Base-by-base conservation (phyloP, 1,139 yeast genomes). In the Pichia sp. region DNA sequence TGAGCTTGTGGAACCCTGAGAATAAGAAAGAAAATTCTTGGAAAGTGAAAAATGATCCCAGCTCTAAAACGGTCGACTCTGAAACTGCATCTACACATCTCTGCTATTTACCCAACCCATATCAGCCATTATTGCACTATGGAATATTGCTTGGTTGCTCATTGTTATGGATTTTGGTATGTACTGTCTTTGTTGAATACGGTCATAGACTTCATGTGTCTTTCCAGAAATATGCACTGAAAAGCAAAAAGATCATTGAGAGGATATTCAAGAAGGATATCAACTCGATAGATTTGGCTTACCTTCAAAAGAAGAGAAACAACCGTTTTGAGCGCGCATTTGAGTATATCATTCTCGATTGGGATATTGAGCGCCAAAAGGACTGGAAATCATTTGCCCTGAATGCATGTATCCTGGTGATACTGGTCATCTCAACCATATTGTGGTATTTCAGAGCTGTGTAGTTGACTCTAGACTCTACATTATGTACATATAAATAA, bases 81-180 rank as follows among this genome's bases (percentile, higher is more conserved):
- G 51, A 46, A 27, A 62, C 69, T 1, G 62, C 60, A 45, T 59
- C 63, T 29, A 75, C 88, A 0, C 58, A 67, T 27, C 67, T 80
- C 53, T 87, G 96, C 52, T 74, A 73, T 46, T 59, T 85, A 56
- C 94, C 94, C 2, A 66, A 68, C 26, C 93, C 95, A 1, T 80
- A 70, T 47, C 52, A 57, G 21, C 72, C 87, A 1, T 41, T 76
- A 11, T 58, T 59, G 21, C 45, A 59, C 15, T 77, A 77, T 47
- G 41, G 53, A 1, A 23, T 52, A 6, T 21, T 52, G 2, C 41
- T 55, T 8, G 6, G 51, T 0, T 7, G 46, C 1, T 41, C 45
- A 5, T 22, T 41, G 2, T 14, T 30, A 6, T 45, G 55, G 34
- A 34, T 53, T 21, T 41, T 40, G 6, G 14, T 49, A 3, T 44